These are phyloP conservation scores for Hordeum marinum DNA, from an alignment of 176 grass and related monocot species.

Conservation along the genomic window DNA sequence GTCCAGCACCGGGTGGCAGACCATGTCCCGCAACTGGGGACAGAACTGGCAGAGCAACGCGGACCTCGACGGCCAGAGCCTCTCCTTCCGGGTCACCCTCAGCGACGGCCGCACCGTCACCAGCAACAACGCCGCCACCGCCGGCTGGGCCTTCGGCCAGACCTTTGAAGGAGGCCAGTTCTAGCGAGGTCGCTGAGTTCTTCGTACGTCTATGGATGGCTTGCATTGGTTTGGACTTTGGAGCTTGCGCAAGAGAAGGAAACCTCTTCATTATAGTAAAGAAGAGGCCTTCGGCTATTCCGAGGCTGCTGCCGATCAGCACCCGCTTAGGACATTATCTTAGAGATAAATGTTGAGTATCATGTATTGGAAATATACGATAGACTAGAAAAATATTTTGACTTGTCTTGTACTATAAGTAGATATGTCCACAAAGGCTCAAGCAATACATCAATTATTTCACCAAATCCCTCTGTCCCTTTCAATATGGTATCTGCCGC, in stretches of 20 bases:
- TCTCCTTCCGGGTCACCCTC: slow-evolving; percentile 70
- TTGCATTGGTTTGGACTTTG: neutral
- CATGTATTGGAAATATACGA: too few species aligned
- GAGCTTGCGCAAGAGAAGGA: slow-evolving; percentile 7
- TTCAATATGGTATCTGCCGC: too few species aligned
- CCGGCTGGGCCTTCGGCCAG: slow-evolving; percentile 80
- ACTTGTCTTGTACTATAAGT: too few species aligned
- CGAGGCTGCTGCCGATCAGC: slow-evolving; percentile 77
- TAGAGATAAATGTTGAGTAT: too few species aligned
- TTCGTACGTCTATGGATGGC: too few species aligned
- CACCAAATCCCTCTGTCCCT: too few species aligned
- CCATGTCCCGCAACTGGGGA: slow-evolving; percentile 86
- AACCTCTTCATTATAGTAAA: slow-evolving; percentile 34
- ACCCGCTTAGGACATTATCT: too few species aligned
- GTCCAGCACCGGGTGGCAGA: slow-evolving; percentile 61
- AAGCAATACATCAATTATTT: too few species aligned
- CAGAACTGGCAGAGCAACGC: slow-evolving; percentile 98
- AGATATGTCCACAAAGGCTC: too few species aligned
- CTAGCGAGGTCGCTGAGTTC: slow-evolving; percentile 12
- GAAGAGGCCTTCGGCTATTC: slow-evolving; percentile 49
- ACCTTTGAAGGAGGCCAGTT: slow-evolving; percentile 68
- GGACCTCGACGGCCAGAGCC: slow-evolving; percentile 63
- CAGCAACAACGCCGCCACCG: slow-evolving; percentile 48
- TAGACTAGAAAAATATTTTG: too few species aligned
- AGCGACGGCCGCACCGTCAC: slow-evolving; percentile 71